Base-by-base conservation (phyloP, 2,329 filamentous ascomycete species). In the Calonectria honghensis region DNA sequence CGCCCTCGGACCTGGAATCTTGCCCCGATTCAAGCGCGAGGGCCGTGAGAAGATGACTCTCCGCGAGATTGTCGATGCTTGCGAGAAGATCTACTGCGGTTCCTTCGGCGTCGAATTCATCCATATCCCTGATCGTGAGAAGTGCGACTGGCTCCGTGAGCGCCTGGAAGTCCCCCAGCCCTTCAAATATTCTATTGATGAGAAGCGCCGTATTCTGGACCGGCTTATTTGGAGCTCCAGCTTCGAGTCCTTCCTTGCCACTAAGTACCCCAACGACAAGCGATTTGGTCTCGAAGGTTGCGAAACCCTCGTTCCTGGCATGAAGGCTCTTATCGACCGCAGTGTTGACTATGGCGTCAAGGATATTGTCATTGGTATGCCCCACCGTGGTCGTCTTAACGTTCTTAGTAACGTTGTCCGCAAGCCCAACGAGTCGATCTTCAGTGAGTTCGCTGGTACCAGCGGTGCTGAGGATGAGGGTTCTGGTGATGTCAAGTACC, bases 241-340 rank as follows among this genome's bases (percentile, higher is more conserved):
- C 87, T 99, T 99, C 85, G 97, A 99, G 89, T 89, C 93, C 75
- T 99, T 99, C 91, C 89, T 98, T 79, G 93, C 97, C 72, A 98
- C 96, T 73, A 99, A 99, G 87, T 98, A 98, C 87, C 97, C 97
- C 85, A 99, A 99, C 87, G 97, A 99, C 89, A 99, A 99, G 91
- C 95, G 97, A 84, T 99, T 99, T 87, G 97, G 97, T 88, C 92
- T 99, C 35, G 97, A 99, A 88, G 97, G 97, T 84, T 98, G 96
- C 83, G 97, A 99, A 87, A 96, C 95, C 72, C 91, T 99, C 79
- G 97, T 99, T 73, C 97, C 97, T 35, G 97, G 97, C 85, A 99
- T 99, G 97, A 99, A 99, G 90, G 97, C 97, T 69, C 89, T 99
- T 77, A 99, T 99, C 79, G 97, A 99, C 87, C 95, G 97, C 83